phyloP scores from a whole-genome alignment of 2,329 filamentous ascomycete species.

The Tolypocladium amazonense region DNA sequence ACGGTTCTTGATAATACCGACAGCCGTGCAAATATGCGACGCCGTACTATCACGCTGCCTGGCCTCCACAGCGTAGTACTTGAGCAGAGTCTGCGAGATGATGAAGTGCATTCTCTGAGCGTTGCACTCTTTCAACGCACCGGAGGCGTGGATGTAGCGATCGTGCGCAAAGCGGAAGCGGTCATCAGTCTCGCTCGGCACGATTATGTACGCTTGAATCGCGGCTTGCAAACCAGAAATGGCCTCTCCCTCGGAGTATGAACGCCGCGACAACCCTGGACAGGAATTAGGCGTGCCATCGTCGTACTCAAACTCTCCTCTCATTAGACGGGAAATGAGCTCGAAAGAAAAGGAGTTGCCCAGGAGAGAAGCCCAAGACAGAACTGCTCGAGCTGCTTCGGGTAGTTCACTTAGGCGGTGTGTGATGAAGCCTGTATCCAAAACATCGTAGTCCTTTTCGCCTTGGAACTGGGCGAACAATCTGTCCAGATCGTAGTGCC shows the following conservation, averaged over 20 bases:
- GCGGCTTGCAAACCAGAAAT: constrained; percentile 73
- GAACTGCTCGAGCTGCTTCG: constrained; percentile 59
- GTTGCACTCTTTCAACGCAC: constrained; percentile 58
- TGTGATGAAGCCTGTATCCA: constrained; percentile 75
- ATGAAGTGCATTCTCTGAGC: constrained; percentile 80
- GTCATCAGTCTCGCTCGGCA: constrained; percentile 75
- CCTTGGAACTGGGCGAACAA: constrained; percentile 79
- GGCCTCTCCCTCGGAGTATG: constrained; percentile 54
- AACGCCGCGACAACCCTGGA: constrained; percentile 9
- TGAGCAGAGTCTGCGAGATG: constrained; percentile 71
- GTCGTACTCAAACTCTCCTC: constrained; percentile 59
- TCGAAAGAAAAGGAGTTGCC: constrained; percentile 78
- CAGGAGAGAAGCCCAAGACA: constrained; percentile 78
- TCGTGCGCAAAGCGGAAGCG: constrained; percentile 84
- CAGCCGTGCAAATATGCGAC: constrained; percentile 69
- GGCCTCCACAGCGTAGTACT: constrained; percentile 52
- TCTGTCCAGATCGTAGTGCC: constrained; percentile 77
- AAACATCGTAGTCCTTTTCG: constrained; percentile 65
- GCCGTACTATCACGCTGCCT: constrained; percentile 62
- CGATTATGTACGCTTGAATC: constrained; percentile 69
- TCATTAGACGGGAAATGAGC: constrained; percentile 66
- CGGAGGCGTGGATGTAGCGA: constrained; percentile 68
- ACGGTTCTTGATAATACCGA: constrained; percentile 60
- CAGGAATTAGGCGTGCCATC: constrained; percentile 28
- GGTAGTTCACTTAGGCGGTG: constrained; percentile 70